These are phyloP conservation scores for Aegilops umbellulata DNA, from an alignment of 176 grass and related monocot species.

Conservation along the genomic window DNA sequence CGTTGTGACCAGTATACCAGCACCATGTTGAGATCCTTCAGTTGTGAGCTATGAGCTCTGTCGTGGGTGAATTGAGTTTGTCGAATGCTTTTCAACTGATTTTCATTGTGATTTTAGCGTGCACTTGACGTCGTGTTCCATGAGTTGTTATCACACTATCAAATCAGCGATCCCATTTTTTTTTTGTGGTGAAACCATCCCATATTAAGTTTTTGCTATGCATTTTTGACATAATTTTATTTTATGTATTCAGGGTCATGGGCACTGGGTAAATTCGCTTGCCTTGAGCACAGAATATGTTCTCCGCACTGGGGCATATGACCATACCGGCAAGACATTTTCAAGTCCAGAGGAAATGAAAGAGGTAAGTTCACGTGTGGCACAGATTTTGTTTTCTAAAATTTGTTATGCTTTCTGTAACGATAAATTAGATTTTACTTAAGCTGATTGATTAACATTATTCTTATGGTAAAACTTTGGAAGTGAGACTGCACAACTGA, in stretches of 20 bases:
- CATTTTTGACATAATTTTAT: neutral
- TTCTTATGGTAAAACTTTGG: constrained; percentile 2
- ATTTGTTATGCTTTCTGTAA: neutral
- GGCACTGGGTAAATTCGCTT: constrained; percentile 97
- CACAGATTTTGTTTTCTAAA: neutral
- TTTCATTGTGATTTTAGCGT: constrained; percentile 4
- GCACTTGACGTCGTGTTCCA: neutral
- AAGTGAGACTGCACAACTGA: neutral
- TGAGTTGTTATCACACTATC: neutral
- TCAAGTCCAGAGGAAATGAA: constrained; percentile 88
- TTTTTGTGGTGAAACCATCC: neutral
- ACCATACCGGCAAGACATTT: constrained; percentile 88
- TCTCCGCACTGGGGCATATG: constrained; percentile 91
- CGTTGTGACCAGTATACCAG: neutral
- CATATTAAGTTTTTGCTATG: neutral
- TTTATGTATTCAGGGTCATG: constrained; percentile 66
- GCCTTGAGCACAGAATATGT: constrained; percentile 97
- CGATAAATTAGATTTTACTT: neutral
- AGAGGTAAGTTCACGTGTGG: constrained; percentile 43
- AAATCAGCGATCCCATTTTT: neutral
- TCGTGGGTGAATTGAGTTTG: neutral
- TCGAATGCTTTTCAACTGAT: neutral
- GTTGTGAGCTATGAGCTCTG: neutral
- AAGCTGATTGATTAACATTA: neutral
- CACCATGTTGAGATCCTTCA: constrained; percentile 1